Conservation (phyloP, 805 yeast genomes). For the Yamadazyma sp. region DNA sequence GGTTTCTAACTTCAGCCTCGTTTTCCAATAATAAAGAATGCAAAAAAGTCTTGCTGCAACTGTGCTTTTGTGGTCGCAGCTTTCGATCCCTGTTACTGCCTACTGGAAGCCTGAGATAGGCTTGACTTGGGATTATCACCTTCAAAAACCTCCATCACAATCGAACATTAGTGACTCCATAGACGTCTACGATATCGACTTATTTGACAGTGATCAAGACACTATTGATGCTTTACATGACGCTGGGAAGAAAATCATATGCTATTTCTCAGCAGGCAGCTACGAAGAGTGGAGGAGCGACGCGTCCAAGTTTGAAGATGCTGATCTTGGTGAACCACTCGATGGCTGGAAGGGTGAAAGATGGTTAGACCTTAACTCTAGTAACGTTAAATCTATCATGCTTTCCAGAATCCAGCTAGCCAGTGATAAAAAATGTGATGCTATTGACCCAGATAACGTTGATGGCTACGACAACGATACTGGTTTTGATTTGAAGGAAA, state of each 20-base stretch:
- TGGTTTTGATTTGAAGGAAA: slow-evolving; percentile 24
- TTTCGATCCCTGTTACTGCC: background rate
- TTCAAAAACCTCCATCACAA: slow-evolving; percentile 14
- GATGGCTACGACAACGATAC: slow-evolving; percentile 29
- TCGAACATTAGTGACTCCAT: slow-evolving; percentile 9
- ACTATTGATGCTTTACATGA: slow-evolving; percentile 19
- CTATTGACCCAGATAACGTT: slow-evolving; percentile 28
- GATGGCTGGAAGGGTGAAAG: slow-evolving; percentile 30
- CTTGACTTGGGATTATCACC: slow-evolving; percentile 23
- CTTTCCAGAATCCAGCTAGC: slow-evolving; percentile 20
- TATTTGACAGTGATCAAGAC: slow-evolving; percentile 15
- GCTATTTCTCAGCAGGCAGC: slow-evolving; percentile 32
- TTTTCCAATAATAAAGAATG: too few species aligned
- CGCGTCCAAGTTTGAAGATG: slow-evolving; percentile 15
- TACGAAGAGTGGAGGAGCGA: slow-evolving; percentile 30
- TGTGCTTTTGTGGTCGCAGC: too few species aligned
- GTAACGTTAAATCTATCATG: slow-evolving; percentile 22
- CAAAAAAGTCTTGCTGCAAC: too few species aligned
- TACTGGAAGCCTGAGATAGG: slow-evolving; percentile 16
- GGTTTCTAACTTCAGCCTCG: too few species aligned
- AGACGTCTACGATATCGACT: slow-evolving; percentile 24
- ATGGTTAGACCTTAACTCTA: slow-evolving; percentile 24
- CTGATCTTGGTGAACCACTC: slow-evolving; percentile 23
- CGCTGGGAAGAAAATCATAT: slow-evolving; percentile 22
- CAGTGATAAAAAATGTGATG: slow-evolving; percentile 24